A percentile compares a stretch with the other conserved stretches of the same genome.
Conservation (phyloP, 768 basidiomycete genomes). For the Asterophora lycoperdoides region DNA sequence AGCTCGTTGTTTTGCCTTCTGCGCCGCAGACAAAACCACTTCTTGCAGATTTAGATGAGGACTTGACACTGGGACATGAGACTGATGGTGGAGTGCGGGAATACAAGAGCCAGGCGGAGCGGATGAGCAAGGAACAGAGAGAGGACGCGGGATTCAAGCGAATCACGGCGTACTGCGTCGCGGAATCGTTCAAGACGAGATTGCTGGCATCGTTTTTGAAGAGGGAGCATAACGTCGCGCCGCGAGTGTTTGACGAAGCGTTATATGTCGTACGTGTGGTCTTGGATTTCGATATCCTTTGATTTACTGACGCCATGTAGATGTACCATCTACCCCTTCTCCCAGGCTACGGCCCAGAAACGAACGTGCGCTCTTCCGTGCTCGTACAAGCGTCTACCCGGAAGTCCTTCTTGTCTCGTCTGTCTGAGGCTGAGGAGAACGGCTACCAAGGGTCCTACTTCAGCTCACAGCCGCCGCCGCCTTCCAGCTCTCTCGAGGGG, state of each 20-base stretch:
- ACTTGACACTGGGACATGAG: slow-evolving; percentile 57
- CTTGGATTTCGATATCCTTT: slow-evolving; percentile 2
- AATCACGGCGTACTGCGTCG: slow-evolving; percentile 86
- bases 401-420: slow-evolving; percentile 58
- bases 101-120: slow-evolving; percentile 80
- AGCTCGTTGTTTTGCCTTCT: slow-evolving; percentile 85
- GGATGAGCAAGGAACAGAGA: slow-evolving; percentile 84
- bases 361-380: slow-evolving; percentile 81
- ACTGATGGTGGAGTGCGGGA: slow-evolving; percentile 67
- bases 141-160: slow-evolving; percentile 76
- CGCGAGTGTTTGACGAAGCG: slow-evolving; percentile 88
- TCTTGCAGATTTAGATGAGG: slow-evolving; percentile 39
- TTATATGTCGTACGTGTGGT: slow-evolving; percentile 73
- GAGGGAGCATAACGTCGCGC: slow-evolving; percentile 87
- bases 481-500: slow-evolving; percentile 47
- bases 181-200: slow-evolving; percentile 83
- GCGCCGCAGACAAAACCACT: slow-evolving; percentile 84
- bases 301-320: slow-evolving; percentile 33
- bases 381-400: slow-evolving; percentile 48
- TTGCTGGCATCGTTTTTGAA: slow-evolving; percentile 81
- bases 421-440: slow-evolving; percentile 86
- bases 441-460: slow-evolving; percentile 90
- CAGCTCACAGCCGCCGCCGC: slow-evolving; percentile 30
- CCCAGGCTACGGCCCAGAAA: slow-evolving; percentile 84
- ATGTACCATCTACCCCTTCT: slow-evolving; percentile 90